Evolutionary conservation across 192 early-diverging fungal species (phyloP).

Genomic region (Podila clonocystis): DNA sequence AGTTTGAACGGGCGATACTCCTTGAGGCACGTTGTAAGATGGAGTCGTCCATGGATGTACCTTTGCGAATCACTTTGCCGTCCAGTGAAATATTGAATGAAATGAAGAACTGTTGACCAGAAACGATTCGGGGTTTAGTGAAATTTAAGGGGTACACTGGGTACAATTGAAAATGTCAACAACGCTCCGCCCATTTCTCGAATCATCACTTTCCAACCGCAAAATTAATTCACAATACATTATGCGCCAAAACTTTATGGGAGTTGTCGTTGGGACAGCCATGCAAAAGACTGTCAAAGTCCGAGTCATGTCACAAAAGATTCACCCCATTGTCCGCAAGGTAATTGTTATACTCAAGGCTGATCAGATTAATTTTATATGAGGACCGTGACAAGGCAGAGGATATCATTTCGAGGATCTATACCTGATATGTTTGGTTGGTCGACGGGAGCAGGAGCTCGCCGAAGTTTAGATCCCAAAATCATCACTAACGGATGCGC

Average conservation of each 20-base stretch:
- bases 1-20: not conserved
- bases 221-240: slow-evolving; percentile 4
- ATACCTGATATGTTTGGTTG: no score
- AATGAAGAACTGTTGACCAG: no score
- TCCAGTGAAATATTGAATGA: no score
- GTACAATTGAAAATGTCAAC: not conserved
- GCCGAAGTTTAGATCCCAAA: no score
- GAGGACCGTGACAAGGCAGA: no score
- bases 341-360: slow-evolving; percentile 51
- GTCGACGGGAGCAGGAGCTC: no score
- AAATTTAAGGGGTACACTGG: no score
- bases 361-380: not conserved
- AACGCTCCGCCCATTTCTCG: not conserved
- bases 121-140: no score
- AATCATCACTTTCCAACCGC: not conserved
- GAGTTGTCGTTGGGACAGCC: slow-evolving; percentile 88
- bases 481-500: no score
- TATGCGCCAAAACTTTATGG: slow-evolving; percentile 84
- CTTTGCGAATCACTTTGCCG: no score
- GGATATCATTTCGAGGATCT: no score
- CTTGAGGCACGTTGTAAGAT: not conserved
- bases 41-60: not conserved
- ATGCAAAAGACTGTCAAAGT: slow-evolving; percentile 95
- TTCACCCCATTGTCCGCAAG: slow-evolving; percentile 89
- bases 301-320: slow-evolving; percentile 74